Base-by-base conservation (phyloP, 495 filamentous ascomycete genomes). In the Thermothielavioides terrestris region DNA sequence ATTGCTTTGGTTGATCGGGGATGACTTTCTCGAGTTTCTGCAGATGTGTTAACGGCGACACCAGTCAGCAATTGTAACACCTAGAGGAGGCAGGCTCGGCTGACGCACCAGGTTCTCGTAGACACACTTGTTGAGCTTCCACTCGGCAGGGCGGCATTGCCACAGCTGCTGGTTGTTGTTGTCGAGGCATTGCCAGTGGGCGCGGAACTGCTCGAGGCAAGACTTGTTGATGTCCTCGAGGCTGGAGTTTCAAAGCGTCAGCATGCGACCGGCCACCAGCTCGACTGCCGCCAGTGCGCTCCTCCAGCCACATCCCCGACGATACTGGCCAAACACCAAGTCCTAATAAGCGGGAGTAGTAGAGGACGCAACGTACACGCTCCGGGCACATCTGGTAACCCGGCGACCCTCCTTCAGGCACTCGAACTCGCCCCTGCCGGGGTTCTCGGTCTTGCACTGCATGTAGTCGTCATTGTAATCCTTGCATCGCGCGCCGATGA, bases 391-490 rank as follows among this genome's bases (percentile, higher is more conserved):
- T 66, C 94, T 75, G 53, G 92, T 99, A 36, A 97, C 92, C 69
- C 90, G 89, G 66, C 92, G 76, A 34, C 92, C 92, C 70, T 99
- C 92, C 77, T 85, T 87, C 76, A 99, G 69, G 69, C 92, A 99
- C 47, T 95, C 89, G 41, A 94, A 67, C 74, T 97, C 94, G 53
- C 91, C 94, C 69, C 74, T 79, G 46, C 92, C 94, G 39, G 86
- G 77, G 60, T 75, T 78, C 74, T 94, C 87, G 42, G 78, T 85
- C 83, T 97, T 99, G 82, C 92, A 99, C 71, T 92, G 82, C 89
- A 99, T 97, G 70, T 81, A 99, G 71, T 99, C 92, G 73, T 99
- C 92, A 70, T 96, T 98, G 75, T 88, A 99, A 40, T 85, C 75
- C 62, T 79, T 83, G 81, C 92, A 99, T 59, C 90, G 82, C 52